Percentiles rank a stretch among this genome's conserved stretches.
Conservation (phyloP, 345 rosid species). For the Eucalyptus cloeziana region DNA sequence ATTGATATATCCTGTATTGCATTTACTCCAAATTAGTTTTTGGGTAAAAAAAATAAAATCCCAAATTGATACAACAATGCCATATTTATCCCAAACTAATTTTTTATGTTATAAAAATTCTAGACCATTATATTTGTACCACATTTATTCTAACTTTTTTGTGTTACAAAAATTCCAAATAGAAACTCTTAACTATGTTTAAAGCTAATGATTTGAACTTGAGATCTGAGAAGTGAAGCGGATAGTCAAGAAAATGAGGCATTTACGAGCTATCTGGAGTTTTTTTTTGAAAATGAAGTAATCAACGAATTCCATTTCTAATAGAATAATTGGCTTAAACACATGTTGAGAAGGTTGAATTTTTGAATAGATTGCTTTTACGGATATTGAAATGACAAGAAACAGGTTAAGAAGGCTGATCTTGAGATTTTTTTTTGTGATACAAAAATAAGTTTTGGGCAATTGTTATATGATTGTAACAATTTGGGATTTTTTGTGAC, state of each 20-base stretch:
- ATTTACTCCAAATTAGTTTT: background rate
- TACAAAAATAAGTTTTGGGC: background rate
- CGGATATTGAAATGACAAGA: background rate
- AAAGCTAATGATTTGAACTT: background rate
- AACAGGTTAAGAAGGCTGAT: background rate
- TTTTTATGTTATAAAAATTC: background rate
- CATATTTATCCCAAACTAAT: background rate
- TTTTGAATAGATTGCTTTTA: background rate
- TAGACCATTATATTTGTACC: background rate
- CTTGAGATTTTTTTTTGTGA: background rate
- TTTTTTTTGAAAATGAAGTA: background rate
- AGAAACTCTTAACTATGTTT: background rate
- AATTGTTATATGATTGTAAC: background rate
- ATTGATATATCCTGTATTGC: accelerated
- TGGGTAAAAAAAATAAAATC: background rate
- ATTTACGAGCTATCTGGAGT: background rate
- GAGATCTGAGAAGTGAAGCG: background rate
- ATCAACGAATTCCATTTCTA: background rate
- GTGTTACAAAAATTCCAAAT: background rate
- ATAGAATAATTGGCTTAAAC: background rate
- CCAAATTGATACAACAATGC: accelerated
- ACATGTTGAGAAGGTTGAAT: background rate
- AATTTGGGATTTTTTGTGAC: background rate
- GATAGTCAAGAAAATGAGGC: background rate
- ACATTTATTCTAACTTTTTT: background rate